Evolutionary conservation across 2,329 filamentous ascomycete species (phyloP).

Genomic region (Cladosporium sphaerospermum): DNA sequence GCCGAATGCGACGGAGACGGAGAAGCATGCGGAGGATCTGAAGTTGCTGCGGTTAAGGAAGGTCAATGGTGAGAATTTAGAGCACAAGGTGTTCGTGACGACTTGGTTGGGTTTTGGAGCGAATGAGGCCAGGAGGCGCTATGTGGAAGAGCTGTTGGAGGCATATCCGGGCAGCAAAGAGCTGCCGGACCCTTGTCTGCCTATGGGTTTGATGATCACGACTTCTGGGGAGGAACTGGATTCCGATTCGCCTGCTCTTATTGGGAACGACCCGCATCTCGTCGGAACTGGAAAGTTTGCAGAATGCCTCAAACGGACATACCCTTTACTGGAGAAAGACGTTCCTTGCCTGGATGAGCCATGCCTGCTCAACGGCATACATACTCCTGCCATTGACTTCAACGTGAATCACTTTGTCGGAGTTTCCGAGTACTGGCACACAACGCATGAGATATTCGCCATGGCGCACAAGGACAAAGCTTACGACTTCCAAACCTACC

Average conservation of each 20-base stretch:
- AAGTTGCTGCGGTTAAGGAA: slow-evolving; percentile 80
- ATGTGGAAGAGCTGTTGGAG: slow-evolving; percentile 69
- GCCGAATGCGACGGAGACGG: slow-evolving; percentile 82
- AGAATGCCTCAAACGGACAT: slow-evolving; percentile 75
- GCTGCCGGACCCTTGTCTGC: slow-evolving; percentile 85
- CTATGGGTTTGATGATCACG: slow-evolving; percentile 66
- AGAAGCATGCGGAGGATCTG: slow-evolving; percentile 82
- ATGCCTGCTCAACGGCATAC: slow-evolving; percentile 83
- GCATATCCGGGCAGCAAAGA: slow-evolving; percentile 63
- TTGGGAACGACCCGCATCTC: slow-evolving; percentile 48
- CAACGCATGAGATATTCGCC: slow-evolving; percentile 88
- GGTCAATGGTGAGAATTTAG: slow-evolving; percentile 66
- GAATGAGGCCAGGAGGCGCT: slow-evolving; percentile 81
- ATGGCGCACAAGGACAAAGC: slow-evolving; percentile 68
- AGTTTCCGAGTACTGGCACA: slow-evolving; percentile 98
- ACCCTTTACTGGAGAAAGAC: slow-evolving; percentile 84
- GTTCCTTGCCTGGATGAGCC: slow-evolving; percentile 74
- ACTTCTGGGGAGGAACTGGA: slow-evolving; percentile 57
- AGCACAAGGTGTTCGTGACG: slow-evolving; percentile 88
- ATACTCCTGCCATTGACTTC: slow-evolving; percentile 94
- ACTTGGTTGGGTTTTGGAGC: slow-evolving; percentile 98
- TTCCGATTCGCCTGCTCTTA: slow-evolving; percentile 28
- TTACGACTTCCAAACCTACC: slow-evolving; percentile 87
- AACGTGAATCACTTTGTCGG: slow-evolving; percentile 96
- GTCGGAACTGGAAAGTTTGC: slow-evolving; percentile 82